Evolutionary conservation across 2,329 filamentous ascomycete genomes (phyloP).

Genomic region (Corinectria fuckeliana): DNA sequence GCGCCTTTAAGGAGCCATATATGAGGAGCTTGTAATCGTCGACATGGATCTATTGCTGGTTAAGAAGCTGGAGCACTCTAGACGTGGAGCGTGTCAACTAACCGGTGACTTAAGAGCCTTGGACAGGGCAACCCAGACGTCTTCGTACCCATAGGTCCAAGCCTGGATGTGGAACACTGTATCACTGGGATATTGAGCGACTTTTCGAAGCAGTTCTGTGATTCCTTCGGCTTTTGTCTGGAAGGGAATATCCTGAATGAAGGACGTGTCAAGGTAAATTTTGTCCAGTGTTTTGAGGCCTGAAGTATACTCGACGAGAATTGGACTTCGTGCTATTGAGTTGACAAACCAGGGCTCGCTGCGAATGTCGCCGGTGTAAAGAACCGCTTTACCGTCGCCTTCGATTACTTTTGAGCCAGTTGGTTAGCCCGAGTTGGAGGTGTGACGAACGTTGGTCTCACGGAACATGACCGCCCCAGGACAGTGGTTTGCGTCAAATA

Average conservation of each 20-base stretch:
- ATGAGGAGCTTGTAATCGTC: constrained; percentile 80
- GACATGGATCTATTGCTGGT: constrained; percentile 70
- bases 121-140: constrained; percentile 86
- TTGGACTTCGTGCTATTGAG: constrained; percentile 71
- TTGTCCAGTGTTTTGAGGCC: constrained; percentile 74
- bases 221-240: constrained; percentile 77
- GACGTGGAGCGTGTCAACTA: constrained; percentile 13
- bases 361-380: constrained; percentile 90
- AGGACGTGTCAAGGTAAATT: constrained; percentile 90
- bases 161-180: constrained; percentile 85
- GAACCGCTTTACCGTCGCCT: constrained; percentile 70
- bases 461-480: constrained; percentile 89
- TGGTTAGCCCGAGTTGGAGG: neutral
- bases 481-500: constrained; percentile 93
- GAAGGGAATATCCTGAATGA: constrained; percentile 56
- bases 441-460: constrained; percentile 41
- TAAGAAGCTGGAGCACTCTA: neutral
- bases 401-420: constrained; percentile 67
- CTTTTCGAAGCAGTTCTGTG: constrained; percentile 72
- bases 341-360: constrained; percentile 89
- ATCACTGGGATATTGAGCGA: constrained; percentile 70
- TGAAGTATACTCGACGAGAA: constrained; percentile 74
- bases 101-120: constrained; percentile 71
- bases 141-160: constrained; percentile 91
- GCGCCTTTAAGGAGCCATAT: constrained; percentile 68